Conservation (phyloP, 257 asterid genomes). For the Nicotiana tabacum region DNA sequence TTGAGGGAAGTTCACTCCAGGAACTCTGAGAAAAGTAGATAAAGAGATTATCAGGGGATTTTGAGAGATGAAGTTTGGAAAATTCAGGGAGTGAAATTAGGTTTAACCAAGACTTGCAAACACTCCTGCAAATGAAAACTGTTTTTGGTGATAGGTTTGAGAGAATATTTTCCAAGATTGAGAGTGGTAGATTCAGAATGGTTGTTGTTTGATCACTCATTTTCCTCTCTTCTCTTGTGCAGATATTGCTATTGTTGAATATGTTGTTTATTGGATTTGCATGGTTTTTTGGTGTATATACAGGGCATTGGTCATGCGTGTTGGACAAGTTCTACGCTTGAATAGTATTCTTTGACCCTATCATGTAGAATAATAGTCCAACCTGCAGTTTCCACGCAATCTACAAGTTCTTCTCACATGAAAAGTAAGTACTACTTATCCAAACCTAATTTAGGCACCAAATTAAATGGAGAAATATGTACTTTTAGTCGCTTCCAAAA, state of each 20-base stretch:
- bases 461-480: too few species aligned
- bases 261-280: neutral
- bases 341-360: too few species aligned
- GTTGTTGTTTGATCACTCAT: neutral
- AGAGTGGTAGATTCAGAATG: neutral
- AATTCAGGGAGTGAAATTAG: neutral
- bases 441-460: too few species aligned
- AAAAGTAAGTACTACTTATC: too few species aligned
- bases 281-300: neutral
- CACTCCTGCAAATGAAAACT: neutral
- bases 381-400: too few species aligned
- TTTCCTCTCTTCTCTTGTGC: neutral
- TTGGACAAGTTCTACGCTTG: too few species aligned
- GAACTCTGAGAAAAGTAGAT: neutral
- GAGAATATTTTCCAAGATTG: neutral
- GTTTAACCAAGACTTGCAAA: neutral
- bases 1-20: neutral
- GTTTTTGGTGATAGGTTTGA: neutral
- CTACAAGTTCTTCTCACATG: too few species aligned
- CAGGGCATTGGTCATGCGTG: too few species aligned
- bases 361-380: too few species aligned
- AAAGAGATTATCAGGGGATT: neutral
- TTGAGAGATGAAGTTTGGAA: neutral
- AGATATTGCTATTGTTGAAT: too few species aligned
- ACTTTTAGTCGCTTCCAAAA: too few species aligned